phyloP scores from a whole-genome alignment of 148 eudicot species.

The Nyssa sinensis region DNA sequence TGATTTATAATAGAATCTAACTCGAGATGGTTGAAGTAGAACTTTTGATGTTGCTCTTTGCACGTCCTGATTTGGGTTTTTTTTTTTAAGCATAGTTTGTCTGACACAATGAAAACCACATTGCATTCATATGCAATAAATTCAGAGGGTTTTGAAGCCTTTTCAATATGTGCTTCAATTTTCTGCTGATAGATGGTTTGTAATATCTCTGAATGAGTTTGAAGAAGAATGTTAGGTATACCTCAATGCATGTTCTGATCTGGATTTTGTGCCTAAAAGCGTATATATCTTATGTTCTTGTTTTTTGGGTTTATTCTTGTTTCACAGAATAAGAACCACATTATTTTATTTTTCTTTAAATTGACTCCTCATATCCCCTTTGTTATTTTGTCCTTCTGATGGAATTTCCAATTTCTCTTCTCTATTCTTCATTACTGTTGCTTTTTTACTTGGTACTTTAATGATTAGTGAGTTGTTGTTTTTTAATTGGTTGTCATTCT shows the following conservation, averaged over 20 bases:
- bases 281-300: too few species aligned
- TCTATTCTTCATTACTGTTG: not conserved
- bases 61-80: not conserved
- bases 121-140: not conserved
- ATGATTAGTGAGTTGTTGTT: not conserved
- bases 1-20: conserved; percentile 1
- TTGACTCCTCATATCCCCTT: too few species aligned
- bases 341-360: too few species aligned
- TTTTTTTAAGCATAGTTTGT: too few species aligned
- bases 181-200: too few species aligned
- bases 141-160: not conserved
- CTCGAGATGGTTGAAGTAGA: conserved; percentile 3
- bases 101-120: not conserved
- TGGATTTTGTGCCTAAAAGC: not conserved
- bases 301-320: too few species aligned
- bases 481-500: not conserved
- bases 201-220: not conserved
- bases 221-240: not conserved
- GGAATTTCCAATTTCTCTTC: conserved; percentile 1
- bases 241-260: not conserved
- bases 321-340: not conserved
- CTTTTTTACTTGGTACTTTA: not conserved
- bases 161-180: not conserved
- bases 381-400: not conserved
- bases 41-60: not conserved